Percentiles rank a stretch among this genome's conserved stretches.
phyloP scores from a whole-genome alignment of 2,329 filamentous ascomycete genomes.

The Nannizziopsis barbatae region DNA sequence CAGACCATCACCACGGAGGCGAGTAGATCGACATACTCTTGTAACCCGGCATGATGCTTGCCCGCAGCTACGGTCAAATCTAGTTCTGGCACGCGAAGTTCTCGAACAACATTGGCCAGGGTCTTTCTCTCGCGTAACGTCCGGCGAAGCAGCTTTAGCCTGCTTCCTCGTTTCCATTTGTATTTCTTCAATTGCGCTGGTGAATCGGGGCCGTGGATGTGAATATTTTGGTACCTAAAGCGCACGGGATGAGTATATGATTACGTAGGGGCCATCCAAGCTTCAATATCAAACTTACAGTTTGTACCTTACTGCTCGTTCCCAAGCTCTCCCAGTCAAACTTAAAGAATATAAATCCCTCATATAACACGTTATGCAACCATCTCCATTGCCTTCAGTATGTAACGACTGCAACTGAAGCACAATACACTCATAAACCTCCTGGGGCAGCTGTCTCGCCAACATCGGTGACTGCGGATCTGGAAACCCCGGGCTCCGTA shows the following conservation, averaged over 20 bases:
- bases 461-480: constrained; percentile 19
- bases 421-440: constrained; percentile 47
- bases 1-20: constrained; percentile 50
- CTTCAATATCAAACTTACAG: constrained; percentile 33
- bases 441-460: constrained; percentile 41
- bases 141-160: constrained; percentile 44
- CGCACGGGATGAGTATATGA: neutral
- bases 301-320: constrained; percentile 40
- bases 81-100: constrained; percentile 43
- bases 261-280: neutral
- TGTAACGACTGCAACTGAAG: constrained; percentile 41
- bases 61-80: constrained; percentile 31
- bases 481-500: constrained; percentile 20
- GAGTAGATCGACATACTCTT: constrained; percentile 42
- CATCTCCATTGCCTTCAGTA: constrained; percentile 21
- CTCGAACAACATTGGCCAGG: constrained; percentile 43
- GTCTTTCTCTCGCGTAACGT: constrained; percentile 43
- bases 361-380: constrained; percentile 45
- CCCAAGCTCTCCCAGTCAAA: constrained; percentile 47
- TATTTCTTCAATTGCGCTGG: constrained; percentile 38
- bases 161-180: constrained; percentile 39
- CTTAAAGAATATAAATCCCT: constrained; percentile 44
- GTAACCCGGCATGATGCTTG: constrained; percentile 32
- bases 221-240: constrained; percentile 40
- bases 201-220: constrained; percentile 40